Evolutionary conservation across 208 protist species (phyloP).

Genomic region (Naegleria lovaniensis): DNA sequence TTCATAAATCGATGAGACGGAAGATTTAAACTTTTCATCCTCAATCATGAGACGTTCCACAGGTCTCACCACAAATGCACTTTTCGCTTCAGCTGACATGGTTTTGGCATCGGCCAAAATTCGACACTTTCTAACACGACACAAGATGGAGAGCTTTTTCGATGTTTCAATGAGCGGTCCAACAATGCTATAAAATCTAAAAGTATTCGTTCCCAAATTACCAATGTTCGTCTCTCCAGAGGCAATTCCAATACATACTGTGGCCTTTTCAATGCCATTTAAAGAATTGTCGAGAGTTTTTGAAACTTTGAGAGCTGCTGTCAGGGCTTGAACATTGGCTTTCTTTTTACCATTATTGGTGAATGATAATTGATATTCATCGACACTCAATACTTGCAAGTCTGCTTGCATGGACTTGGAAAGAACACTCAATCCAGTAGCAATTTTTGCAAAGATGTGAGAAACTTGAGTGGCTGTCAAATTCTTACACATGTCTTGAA

Average conservation of each 20-base stretch:
- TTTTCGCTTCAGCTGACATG: too few species aligned
- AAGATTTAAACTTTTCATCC: too few species aligned
- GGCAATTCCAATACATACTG: not conserved
- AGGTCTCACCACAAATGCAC: too few species aligned
- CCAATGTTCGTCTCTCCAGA: not conserved
- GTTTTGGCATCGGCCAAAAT: too few species aligned
- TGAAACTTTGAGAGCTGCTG: not conserved
- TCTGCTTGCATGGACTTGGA: not conserved
- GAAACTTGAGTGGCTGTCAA: not conserved
- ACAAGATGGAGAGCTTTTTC: too few species aligned
- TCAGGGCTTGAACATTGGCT: not conserved
- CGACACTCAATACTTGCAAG: not conserved
- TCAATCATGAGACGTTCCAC: too few species aligned
- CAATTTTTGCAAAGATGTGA: not conserved
- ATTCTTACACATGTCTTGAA: not conserved
- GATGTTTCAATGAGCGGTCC: too few species aligned
- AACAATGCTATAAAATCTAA: not conserved
- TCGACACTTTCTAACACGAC: too few species aligned
- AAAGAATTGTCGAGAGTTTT: not conserved
- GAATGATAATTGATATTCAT: not conserved
- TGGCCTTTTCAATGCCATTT: not conserved
- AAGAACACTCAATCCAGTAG: not conserved
- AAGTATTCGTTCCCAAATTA: not conserved
- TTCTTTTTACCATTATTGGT: not conserved
- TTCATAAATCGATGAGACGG: too few species aligned